Percentiles rank a stretch among this genome's conserved stretches.
These are phyloP conservation scores for Platanus orientalis DNA, from an alignment of 164 flowering plant species.

Conservation along the genomic window DNA sequence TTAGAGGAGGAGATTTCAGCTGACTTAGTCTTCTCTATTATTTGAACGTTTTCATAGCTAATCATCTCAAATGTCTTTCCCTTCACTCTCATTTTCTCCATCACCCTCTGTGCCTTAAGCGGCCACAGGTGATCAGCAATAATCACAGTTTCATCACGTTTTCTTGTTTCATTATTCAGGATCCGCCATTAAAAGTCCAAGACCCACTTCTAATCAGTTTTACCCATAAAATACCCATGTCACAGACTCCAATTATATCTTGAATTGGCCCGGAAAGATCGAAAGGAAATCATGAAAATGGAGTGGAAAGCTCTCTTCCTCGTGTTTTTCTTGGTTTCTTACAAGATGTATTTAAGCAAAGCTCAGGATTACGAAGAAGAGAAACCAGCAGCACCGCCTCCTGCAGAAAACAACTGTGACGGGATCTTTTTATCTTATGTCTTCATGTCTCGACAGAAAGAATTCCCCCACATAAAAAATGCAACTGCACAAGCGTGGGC, in stretches of 20 bases:
- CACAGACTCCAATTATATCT: not conserved
- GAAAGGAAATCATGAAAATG: constrained; percentile 13
- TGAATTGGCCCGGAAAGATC: no score
- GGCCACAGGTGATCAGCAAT: no score
- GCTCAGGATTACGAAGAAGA: constrained; percentile 46
- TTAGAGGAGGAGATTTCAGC: constrained; percentile 33
- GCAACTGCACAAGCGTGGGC: constrained; percentile 70
- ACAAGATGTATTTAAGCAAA: not conserved
- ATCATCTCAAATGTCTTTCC: not conserved
- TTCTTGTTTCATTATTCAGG: not conserved
- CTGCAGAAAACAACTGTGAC: constrained; percentile 44
- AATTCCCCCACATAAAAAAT: constrained; percentile 52
- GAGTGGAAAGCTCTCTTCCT: constrained; percentile 17
- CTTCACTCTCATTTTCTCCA: not conserved
- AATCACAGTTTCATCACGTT: no score
- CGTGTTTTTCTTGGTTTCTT: constrained; percentile 9
- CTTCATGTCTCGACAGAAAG: constrained; percentile 32
- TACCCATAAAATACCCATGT: not conserved
- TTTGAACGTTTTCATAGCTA: not conserved
- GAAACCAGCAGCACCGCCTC: constrained; percentile 28
- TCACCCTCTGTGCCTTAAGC: constrained; percentile 9
- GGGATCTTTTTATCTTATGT: constrained; percentile 60
- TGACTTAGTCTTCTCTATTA: constrained; percentile 20
- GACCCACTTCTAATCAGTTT: not conserved
- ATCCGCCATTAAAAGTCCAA: not conserved